Percentiles rank a stretch among this genome's conserved stretches.
Conservation (phyloP, 140 eudicot genomes). For the Oenanthe javanica region DNA sequence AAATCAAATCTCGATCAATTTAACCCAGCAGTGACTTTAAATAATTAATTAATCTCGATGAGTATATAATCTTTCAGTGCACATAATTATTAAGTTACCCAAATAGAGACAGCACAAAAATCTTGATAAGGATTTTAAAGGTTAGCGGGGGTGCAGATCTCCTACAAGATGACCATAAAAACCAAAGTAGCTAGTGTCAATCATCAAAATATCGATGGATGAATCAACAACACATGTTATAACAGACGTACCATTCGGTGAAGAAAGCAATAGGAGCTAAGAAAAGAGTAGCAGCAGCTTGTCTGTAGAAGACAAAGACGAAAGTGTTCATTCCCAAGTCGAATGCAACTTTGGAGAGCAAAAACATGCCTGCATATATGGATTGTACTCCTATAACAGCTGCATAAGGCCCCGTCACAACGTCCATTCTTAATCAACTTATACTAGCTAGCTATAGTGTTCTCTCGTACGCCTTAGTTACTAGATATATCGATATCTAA, state of each 20-base stretch:
- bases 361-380: conserved; percentile 62
- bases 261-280: conserved; percentile 45
- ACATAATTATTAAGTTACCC: conserved; percentile 38
- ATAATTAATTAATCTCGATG: neutral
- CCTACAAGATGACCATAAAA: conserved; percentile 24
- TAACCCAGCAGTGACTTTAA: neutral
- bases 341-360: conserved; percentile 62
- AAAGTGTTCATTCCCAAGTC: conserved; percentile 71
- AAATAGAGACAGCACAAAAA: conserved; percentile 52
- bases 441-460: neutral
- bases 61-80: neutral
- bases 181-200: too few relatives aligned
- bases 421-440: conserved; percentile 17
- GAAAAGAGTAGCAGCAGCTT: conserved; percentile 58
- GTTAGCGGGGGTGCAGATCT: conserved; percentile 53
- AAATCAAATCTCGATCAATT: neutral
- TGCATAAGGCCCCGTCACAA: conserved; percentile 24
- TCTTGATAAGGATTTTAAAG: conserved; percentile 45
- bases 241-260: conserved; percentile 32
- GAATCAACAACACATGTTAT: too few relatives aligned
- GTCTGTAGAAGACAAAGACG: conserved; percentile 71
- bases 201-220: too few relatives aligned
- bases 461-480: neutral
- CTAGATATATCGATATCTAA: neutral
- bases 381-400: conserved; percentile 37